phyloP scores from a whole-genome alignment of 192 early-diverging fungal genomes.

The Linnemannia elongata region DNA sequence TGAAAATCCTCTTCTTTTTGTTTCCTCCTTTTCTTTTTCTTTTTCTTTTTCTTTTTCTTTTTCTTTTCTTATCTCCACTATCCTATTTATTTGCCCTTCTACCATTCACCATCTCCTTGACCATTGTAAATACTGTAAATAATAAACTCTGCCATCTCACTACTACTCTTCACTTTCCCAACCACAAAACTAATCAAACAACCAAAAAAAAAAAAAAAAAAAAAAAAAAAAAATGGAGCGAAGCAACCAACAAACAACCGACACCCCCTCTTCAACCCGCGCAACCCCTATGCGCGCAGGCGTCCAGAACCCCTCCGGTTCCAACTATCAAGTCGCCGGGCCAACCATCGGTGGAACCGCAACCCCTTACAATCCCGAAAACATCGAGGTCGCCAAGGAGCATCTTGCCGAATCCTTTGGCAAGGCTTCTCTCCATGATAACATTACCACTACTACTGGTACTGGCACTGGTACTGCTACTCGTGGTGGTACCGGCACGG shows the following conservation, averaged over 20 bases:
- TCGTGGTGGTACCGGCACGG: neutral
- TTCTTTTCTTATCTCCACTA: neutral
- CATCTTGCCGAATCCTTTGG: neutral
- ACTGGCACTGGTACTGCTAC: neutral
- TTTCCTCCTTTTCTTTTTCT: neutral
- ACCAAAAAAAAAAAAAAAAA: neutral
- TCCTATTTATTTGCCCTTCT: neutral
- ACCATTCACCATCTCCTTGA: neutral
- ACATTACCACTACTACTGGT: neutral
- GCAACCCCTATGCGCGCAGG: conserved; percentile 17
- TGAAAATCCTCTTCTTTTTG: neutral
- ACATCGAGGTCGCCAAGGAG: conserved; percentile 32
- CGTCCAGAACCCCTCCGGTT: neutral
- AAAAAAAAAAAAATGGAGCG: conserved; percentile 17
- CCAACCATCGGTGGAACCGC: conserved; percentile 32
- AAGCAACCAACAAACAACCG: conserved; percentile 18
- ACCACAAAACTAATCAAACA: neutral
- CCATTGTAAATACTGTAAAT: conserved; percentile 32
- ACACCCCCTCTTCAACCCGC: neutral
- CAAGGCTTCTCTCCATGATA: neutral
- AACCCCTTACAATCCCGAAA: conserved; percentile 5
- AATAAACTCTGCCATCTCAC: neutral
- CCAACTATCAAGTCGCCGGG: conserved; percentile 18
- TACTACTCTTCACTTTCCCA: neutral
- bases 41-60: neutral